Base-by-base conservation (phyloP, 2,329 filamentous ascomycete species). In the Diaporthe nobilis region DNA sequence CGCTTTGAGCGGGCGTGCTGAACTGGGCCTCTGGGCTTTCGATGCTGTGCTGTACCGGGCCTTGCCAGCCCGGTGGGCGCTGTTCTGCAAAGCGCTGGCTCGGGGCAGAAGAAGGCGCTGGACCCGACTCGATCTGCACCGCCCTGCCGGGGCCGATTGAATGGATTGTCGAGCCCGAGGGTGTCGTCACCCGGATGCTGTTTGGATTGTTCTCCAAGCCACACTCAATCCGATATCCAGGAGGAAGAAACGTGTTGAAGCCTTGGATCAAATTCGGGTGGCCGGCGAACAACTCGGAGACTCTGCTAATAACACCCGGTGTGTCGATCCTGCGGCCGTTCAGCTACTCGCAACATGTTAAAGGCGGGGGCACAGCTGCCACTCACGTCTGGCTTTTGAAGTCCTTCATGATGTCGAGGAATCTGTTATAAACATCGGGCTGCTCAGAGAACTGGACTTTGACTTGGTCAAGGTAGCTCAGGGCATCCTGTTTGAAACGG, bases 341-440 rank as follows among this genome's bases (percentile, higher is more conserved):
- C 77, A 80, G 80, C n/a, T 44, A 55, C 37, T 20, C 42, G 49
- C 12, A 37, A 28, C 28, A 17, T 39, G 47, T 60, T n/a, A 31
- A 42, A 15, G 17, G 22, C 25, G 53, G 76, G 49, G 22, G 17
- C n/a, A 72, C 39, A 58, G 55, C 58, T 63, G 73, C 15, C 17
- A 90, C 94, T 86, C 88, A 96, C 91, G 96, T 95, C 86, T 98
- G 96, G 81, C 95, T 98, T 86, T 99, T 99, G 84, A 99, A 99
- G 80, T 99, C 97, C 82, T 99, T 99, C 97, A 99, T 99, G 67
- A 99, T 99, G 80, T 99, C 97, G 61, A 99, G 87, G 80, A 99
- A 98, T 51, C 94, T 90, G 81, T 98, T 98, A 82, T 99, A 99
- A 0, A 99, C 97, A 84, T 98, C 96, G 5, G 97, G 96, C 79